Conservation (phyloP, 73 alveolate genomes). For the Uronychia binucleata region DNA sequence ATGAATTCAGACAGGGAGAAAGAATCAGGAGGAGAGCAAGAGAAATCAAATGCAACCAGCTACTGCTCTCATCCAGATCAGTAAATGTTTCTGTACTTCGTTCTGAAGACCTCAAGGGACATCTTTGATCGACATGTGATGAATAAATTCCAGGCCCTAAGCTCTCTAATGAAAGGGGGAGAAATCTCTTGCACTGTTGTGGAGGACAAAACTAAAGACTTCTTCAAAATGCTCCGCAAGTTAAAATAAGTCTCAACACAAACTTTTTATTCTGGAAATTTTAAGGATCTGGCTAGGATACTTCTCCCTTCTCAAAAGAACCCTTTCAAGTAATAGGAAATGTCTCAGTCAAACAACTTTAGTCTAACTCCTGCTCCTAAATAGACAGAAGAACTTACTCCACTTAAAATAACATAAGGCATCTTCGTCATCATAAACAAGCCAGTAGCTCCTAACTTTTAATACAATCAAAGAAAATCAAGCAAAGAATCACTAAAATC, state of each 20-base stretch:
- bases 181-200: background rate
- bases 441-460: background rate
- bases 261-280: background rate
- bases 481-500: too few relatives aligned
- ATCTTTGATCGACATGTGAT: background rate
- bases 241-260: background rate
- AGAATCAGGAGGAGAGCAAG: background rate
- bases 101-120: background rate
- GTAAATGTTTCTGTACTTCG: background rate
- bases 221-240: background rate
- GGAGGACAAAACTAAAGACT: background rate
- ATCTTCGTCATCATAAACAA: background rate
- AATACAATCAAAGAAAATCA: too few relatives aligned
- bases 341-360: too few relatives aligned
- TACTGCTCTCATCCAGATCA: too few relatives aligned
- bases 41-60: background rate
- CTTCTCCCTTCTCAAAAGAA: background rate
- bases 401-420: too few relatives aligned
- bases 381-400: too few relatives aligned
- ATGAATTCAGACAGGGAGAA: background rate
- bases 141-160: too few relatives aligned
- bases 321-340: too few relatives aligned
- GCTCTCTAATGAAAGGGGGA: background rate
- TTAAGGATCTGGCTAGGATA: background rate
- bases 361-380: too few relatives aligned